phyloP scores from a whole-genome alignment of 2,329 filamentous ascomycete species.

The Akanthomyces dipterigenus region DNA sequence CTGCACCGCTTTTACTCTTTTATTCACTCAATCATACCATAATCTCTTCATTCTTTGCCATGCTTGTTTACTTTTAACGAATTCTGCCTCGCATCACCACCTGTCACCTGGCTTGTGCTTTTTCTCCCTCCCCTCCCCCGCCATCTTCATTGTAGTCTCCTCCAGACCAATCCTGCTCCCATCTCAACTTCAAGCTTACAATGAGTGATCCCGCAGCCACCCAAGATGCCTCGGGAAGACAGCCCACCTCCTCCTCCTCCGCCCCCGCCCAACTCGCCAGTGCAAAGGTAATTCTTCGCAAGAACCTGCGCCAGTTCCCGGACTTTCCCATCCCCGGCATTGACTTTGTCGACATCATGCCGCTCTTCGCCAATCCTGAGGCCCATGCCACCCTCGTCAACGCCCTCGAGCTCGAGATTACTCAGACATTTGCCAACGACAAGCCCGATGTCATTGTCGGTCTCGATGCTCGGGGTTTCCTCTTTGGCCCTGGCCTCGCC shows the following conservation, averaged over 20 bases:
- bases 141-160: not conserved
- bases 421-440: slow-evolving; percentile 50
- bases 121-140: not conserved
- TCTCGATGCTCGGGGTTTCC: slow-evolving; percentile 87
- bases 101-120: not conserved
- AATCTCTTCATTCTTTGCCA: not conserved
- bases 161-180: not conserved
- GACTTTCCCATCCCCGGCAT: slow-evolving; percentile 92
- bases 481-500: slow-evolving; percentile 88
- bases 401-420: slow-evolving; percentile 78
- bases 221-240: slow-evolving; percentile 56
- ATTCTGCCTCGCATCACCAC: slow-evolving; percentile 8
- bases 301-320: slow-evolving; percentile 73
- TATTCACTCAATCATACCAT: slow-evolving; percentile 10
- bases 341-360: slow-evolving; percentile 96
- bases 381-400: slow-evolving; percentile 72
- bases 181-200: slow-evolving; percentile 13
- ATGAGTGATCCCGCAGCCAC: slow-evolving; percentile 25
- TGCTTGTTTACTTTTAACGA: not conserved
- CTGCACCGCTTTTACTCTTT: not conserved
- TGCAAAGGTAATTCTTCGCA: slow-evolving; percentile 64
- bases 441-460: slow-evolving; percentile 88
- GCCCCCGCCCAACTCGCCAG: slow-evolving; percentile 57
- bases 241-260: slow-evolving; percentile 56
- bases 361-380: slow-evolving; percentile 74